Conservation (phyloP, 106 monocot genomes). For the Amphibolis antarctica region DNA sequence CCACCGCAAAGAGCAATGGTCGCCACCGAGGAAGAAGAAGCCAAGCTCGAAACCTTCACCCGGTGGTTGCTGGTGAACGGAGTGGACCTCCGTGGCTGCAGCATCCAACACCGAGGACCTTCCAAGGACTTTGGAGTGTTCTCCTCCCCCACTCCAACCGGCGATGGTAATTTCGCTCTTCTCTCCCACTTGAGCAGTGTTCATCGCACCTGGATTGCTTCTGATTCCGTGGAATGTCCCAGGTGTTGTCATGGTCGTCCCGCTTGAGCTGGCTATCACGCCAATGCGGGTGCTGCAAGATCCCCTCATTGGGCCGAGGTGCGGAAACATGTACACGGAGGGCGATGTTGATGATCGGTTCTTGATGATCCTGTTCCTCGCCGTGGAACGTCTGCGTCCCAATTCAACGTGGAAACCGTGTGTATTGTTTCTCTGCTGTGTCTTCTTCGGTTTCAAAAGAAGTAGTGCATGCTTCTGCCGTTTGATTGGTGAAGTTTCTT, state of each 20-base stretch:
- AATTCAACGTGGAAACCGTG: constrained; percentile 90
- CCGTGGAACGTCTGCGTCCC: constrained; percentile 60
- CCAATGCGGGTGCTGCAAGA: constrained; percentile 96
- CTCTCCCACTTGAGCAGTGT: background rate
- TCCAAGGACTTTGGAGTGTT: constrained; percentile 72
- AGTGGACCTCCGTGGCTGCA: constrained; percentile 50
- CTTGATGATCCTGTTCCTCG: constrained; percentile 71
- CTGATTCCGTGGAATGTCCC: background rate
- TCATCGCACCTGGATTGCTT: too few species aligned
- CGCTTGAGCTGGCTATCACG: constrained; percentile 85
- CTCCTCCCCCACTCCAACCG: constrained; percentile 20
- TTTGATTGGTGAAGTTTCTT: background rate
- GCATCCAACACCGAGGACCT: constrained; percentile 50
- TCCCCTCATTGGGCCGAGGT: constrained; percentile 42
- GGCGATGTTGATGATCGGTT: constrained; percentile 80
- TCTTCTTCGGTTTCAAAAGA: background rate
- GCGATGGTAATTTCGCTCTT: background rate
- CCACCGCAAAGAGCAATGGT: background rate
- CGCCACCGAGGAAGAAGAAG: constrained; percentile 8
- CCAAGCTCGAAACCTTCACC: constrained; percentile 57
- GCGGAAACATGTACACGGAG: constrained; percentile 57
- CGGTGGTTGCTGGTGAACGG: constrained; percentile 90
- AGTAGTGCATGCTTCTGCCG: background rate
- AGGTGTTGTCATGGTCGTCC: constrained; percentile 68
- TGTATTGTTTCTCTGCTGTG: background rate